Percentiles rank a stretch among this genome's conserved stretches.
phyloP scores from a whole-genome alignment of 139 green algal genomes.

The Ulvella scutata region DNA sequence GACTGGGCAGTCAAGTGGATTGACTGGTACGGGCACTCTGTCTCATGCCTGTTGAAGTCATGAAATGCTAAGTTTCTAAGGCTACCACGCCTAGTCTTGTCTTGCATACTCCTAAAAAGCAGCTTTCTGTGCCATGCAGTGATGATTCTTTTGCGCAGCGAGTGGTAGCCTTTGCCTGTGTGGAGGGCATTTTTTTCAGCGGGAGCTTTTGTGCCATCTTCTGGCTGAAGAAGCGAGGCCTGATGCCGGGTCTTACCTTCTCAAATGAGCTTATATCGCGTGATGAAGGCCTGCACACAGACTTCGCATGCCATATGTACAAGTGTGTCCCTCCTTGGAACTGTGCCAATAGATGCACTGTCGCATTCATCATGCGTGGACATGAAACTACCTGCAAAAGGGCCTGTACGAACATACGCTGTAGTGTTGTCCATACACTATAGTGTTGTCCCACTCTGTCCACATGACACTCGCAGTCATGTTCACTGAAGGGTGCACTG shows the following conservation, averaged over 20 bases:
- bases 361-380: too few relatives aligned
- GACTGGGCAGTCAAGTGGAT: constrained; percentile 98
- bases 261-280: constrained; percentile 96
- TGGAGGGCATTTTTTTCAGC: constrained; percentile 99
- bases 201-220: constrained; percentile 97
- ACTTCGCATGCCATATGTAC: constrained; percentile 97
- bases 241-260: constrained; percentile 97
- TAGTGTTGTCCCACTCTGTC: too few relatives aligned
- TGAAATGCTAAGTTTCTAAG: not conserved
- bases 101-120: not conserved
- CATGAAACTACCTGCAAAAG: too few relatives aligned
- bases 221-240: constrained; percentile 96
- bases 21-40: constrained; percentile 19
- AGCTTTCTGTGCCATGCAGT: constrained; percentile 10
- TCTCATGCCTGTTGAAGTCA: not conserved
- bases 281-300: constrained; percentile 94
- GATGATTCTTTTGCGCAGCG: constrained; percentile 67
- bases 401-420: too few relatives aligned
- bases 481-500: too few relatives aligned
- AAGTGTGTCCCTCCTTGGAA: too few relatives aligned
- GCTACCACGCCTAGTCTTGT: not conserved
- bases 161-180: constrained; percentile 84
- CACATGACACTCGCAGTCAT: too few relatives aligned
- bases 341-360: too few relatives aligned
- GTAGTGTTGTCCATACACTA: too few relatives aligned